Percentiles rank a stretch among this genome's conserved stretches.
These are phyloP conservation scores for Diaporthe sp. DNA, from an alignment of 2,329 filamentous ascomycete genomes.

Conservation along the genomic window DNA sequence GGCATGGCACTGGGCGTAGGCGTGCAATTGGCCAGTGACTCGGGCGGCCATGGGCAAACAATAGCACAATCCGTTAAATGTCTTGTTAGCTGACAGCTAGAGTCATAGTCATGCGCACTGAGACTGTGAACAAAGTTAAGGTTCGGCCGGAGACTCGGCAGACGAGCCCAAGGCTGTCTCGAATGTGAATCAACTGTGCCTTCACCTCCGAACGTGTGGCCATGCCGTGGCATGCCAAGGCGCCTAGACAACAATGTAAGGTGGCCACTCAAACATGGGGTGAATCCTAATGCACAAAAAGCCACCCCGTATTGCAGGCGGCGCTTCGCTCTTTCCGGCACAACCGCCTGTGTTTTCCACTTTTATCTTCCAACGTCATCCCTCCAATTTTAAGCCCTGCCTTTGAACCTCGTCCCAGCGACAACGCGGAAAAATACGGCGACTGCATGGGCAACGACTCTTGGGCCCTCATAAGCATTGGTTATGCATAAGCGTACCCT, in stretches of 20 bases:
- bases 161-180: slow-evolving; percentile 20
- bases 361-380: slow-evolving; percentile 24
- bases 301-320: slow-evolving; percentile 10
- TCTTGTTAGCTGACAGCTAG: neutral
- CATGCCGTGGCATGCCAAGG: slow-evolving; percentile 18
- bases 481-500: slow-evolving; percentile 25
- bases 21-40: neutral
- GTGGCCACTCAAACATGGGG: slow-evolving; percentile 19
- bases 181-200: slow-evolving; percentile 6
- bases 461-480: slow-evolving; percentile 1
- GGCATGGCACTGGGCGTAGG: neutral
- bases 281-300: slow-evolving; percentile 17
- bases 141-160: slow-evolving; percentile 21
- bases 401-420: neutral
- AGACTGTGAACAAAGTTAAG: neutral
- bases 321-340: slow-evolving; percentile 12
- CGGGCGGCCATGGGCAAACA: neutral
- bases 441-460: neutral
- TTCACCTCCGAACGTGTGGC: neutral
- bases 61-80: neutral
- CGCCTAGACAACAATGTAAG: slow-evolving; percentile 25
- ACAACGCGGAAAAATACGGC: neutral
- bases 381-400: slow-evolving; percentile 10
- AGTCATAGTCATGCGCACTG: slow-evolving; percentile 10
- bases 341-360: slow-evolving; percentile 16